These are phyloP conservation scores for Diaporthe capsici DNA, from an alignment of 2,329 filamentous ascomycete genomes.

Conservation along the genomic window DNA sequence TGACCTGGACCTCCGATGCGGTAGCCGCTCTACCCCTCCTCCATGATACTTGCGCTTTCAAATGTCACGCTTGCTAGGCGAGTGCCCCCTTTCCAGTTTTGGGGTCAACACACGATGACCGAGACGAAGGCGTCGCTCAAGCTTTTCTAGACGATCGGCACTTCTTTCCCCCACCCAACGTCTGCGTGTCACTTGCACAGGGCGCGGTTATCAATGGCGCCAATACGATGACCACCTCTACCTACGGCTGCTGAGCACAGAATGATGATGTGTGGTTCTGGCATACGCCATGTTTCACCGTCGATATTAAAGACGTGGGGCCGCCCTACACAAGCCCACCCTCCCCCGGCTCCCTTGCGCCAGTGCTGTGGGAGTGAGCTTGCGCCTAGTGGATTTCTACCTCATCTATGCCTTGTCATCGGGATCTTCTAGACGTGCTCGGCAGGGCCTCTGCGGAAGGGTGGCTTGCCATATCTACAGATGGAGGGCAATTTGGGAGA, in stretches of 20 bases:
- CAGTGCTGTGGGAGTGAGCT: conserved; percentile 8
- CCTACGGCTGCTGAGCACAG: neutral
- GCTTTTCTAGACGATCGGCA: neutral
- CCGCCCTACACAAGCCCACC: conserved; percentile 19
- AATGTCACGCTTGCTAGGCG: neutral
- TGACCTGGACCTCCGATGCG: conserved; percentile 30
- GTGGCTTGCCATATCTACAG: neutral
- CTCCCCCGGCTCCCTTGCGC: conserved; percentile 20
- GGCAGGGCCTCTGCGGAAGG: neutral
- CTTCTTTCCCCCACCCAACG: neutral
- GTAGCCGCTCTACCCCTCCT: neutral
- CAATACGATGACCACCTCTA: neutral
- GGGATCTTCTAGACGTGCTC: neutral
- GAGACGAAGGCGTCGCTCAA: neutral
- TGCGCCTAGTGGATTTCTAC: conserved; percentile 4
- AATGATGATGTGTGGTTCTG: conserved; percentile 22
- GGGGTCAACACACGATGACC: conserved; percentile 7
- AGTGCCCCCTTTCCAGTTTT: neutral
- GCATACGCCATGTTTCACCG: conserved; percentile 39
- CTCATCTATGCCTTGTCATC: conserved; percentile 5
- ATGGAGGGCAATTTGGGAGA: neutral
- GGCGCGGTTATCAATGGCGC: neutral
- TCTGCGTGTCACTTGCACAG: neutral
- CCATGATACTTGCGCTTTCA: neutral
- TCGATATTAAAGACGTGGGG: conserved; percentile 27